Percentiles rank a stretch among this genome's conserved stretches.
Evolutionary conservation across 2,329 filamentous ascomycete species (phyloP).

Genomic region (Neocucurbitaria cava): DNA sequence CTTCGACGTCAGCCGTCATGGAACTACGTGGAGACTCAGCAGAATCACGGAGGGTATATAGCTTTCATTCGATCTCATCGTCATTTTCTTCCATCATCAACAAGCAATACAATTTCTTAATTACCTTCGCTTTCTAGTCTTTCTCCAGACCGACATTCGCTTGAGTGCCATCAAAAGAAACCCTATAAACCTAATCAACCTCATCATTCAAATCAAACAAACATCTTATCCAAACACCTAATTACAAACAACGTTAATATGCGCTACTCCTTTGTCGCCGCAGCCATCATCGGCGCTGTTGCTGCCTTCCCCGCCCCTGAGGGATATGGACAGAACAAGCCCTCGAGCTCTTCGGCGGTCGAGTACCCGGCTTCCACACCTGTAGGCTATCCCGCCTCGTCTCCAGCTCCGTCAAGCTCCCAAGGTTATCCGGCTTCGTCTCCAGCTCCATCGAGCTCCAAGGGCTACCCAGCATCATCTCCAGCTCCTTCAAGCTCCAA

Average conservation of each 20-base stretch:
- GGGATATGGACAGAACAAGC: conserved; percentile 20
- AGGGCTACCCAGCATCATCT: neutral
- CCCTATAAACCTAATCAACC: conserved; percentile 34
- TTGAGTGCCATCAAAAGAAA: conserved; percentile 34
- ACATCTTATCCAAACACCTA: conserved; percentile 4
- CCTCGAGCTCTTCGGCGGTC: conserved; percentile 7
- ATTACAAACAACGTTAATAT: conserved; percentile 31
- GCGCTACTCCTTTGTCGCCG: conserved; percentile 41
- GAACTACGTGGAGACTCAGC: conserved; percentile 26
- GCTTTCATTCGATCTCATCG: conserved; percentile 16
- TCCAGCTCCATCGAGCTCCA: neutral
- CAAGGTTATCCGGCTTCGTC: conserved; percentile 6
- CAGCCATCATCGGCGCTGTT: conserved; percentile 40
- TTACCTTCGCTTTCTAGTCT: conserved; percentile 39
- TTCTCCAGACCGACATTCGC: conserved; percentile 40
- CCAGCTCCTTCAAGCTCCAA: neutral
- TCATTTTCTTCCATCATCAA: conserved; percentile 31
- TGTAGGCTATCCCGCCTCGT: conserved; percentile 1
- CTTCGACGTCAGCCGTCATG: conserved; percentile 33
- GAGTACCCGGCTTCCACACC: conserved; percentile 8
- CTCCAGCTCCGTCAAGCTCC: neutral
- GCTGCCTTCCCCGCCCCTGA: conserved; percentile 34
- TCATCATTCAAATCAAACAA: conserved; percentile 2
- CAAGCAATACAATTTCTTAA: conserved; percentile 29
- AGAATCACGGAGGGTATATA: conserved; percentile 34